These are phyloP conservation scores for Erythrobasidium yunnanense DNA, from an alignment of 768 basidiomycete genomes.

Conservation along the genomic window DNA sequence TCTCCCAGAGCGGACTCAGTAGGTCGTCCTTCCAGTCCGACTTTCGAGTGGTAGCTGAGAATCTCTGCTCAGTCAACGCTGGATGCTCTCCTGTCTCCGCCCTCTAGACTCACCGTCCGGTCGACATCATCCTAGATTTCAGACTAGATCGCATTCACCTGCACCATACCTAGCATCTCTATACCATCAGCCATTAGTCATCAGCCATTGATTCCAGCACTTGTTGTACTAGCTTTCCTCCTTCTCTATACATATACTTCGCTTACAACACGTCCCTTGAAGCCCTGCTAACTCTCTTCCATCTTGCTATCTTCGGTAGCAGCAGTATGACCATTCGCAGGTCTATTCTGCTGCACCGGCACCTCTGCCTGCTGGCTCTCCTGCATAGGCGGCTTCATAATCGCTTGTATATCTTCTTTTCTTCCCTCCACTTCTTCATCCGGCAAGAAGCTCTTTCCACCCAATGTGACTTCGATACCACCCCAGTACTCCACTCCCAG, in stretches of 20 bases:
- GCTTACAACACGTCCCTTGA: too few relatives aligned
- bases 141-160: too few relatives aligned
- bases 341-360: too few relatives aligned
- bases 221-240: too few relatives aligned
- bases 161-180: too few relatives aligned
- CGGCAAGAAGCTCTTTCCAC: constrained; percentile 11
- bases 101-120: not conserved
- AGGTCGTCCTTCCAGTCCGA: not conserved
- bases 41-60: not conserved
- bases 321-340: too few relatives aligned
- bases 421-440: constrained; percentile 11
- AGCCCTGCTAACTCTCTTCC: too few relatives aligned
- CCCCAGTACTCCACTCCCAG: constrained; percentile 23
- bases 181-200: too few relatives aligned
- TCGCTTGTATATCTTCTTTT: not conserved
- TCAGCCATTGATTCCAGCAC: too few relatives aligned
- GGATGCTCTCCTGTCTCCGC: constrained; percentile 17
- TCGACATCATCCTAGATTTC: not conserved
- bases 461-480: constrained; percentile 2
- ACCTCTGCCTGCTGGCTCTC: too few relatives aligned
- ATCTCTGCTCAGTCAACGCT: constrained; percentile 13
- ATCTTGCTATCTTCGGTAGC: too few relatives aligned
- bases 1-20: constrained; percentile 15
- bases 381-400: not conserved
- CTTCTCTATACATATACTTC: too few relatives aligned